phyloP scores from a whole-genome alignment of 352 stramenopile genomes.

The Phytophthora colocasiae region DNA sequence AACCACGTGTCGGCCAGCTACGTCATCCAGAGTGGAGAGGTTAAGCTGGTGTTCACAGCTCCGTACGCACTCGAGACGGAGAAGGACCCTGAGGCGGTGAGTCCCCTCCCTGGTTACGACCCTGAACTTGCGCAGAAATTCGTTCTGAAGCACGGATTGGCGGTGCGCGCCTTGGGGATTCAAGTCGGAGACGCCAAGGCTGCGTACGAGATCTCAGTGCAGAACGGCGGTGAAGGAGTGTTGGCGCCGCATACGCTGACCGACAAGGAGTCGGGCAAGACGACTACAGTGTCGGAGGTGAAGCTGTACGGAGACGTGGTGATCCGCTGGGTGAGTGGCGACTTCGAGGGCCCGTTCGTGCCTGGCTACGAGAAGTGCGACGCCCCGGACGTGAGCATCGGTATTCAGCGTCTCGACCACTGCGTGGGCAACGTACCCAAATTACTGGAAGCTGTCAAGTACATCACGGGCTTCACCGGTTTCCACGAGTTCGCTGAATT shows the following conservation, averaged over 20 bases:
- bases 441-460: slow-evolving; percentile 84
- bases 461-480: slow-evolving; percentile 81
- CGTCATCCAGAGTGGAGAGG: slow-evolving; percentile 80
- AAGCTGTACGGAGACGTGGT: slow-evolving; percentile 91
- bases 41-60: slow-evolving; percentile 90
- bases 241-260: slow-evolving; percentile 61
- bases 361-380: slow-evolving; percentile 78
- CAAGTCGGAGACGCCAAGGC: slow-evolving; percentile 74
- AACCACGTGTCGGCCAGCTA: slow-evolving; percentile 90
- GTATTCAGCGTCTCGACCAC: slow-evolving; percentile 90
- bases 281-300: slow-evolving; percentile 76
- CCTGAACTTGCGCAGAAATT: slow-evolving; percentile 78
- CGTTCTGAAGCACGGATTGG: slow-evolving; percentile 81
- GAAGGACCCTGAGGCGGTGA: slow-evolving; percentile 58
- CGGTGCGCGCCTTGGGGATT: slow-evolving; percentile 83
- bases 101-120: slow-evolving; percentile 73
- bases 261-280: slow-evolving; percentile 68
- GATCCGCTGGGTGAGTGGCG: slow-evolving; percentile 84
- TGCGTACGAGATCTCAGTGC: slow-evolving; percentile 83
- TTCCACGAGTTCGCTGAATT: slow-evolving; percentile 97
- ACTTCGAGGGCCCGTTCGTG: slow-evolving; percentile 78
- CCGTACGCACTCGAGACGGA: slow-evolving; percentile 82
- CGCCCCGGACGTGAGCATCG: slow-evolving; percentile 63
- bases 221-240: slow-evolving; percentile 73
- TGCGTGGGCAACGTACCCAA: slow-evolving; percentile 92